These are phyloP conservation scores for Dimocarpus longan DNA, from an alignment of 345 rosid species.

Conservation along the genomic window DNA sequence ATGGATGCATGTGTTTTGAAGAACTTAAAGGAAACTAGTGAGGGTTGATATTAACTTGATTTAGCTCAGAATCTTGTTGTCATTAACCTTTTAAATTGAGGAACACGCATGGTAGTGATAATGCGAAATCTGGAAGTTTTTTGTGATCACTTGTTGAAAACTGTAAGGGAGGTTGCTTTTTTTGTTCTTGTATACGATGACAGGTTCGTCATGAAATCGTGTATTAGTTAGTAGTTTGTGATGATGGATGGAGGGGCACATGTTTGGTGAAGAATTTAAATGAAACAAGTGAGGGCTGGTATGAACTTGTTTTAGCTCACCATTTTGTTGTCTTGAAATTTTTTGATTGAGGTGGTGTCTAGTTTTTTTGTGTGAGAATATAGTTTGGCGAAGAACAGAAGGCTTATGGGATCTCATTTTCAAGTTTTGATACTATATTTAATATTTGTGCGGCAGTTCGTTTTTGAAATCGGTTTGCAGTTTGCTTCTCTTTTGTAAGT, in stretches of 20 bases:
- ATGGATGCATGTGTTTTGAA: too few relatives aligned
- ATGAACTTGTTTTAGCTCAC: too few relatives aligned
- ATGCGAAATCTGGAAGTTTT: not conserved
- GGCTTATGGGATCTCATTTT: not conserved
- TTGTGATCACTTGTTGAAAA: not conserved
- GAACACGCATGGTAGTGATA: too few relatives aligned
- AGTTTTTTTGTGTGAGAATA: not conserved
- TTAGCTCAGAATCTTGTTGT: slow-evolving; percentile 15
- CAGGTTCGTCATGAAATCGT: not conserved
- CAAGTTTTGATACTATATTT: not conserved
- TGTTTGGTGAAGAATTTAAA: not conserved
- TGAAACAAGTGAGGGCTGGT: too few relatives aligned
- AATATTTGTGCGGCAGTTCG: not conserved
- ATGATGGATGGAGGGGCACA: not conserved
- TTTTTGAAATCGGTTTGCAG: too few relatives aligned
- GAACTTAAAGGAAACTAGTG: too few relatives aligned
- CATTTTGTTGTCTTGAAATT: too few relatives aligned
- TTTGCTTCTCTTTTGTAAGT: too few relatives aligned
- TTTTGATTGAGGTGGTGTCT: not conserved
- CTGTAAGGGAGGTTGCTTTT: not conserved
- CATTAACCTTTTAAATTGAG: not conserved
- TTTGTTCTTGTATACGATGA: not conserved
- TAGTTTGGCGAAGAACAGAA: not conserved
- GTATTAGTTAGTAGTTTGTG: not conserved
- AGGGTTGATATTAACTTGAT: too few relatives aligned